These are phyloP conservation scores for Gracilaria caudata DNA, from an alignment of 23 red algal genomes.

Conservation along the genomic window DNA sequence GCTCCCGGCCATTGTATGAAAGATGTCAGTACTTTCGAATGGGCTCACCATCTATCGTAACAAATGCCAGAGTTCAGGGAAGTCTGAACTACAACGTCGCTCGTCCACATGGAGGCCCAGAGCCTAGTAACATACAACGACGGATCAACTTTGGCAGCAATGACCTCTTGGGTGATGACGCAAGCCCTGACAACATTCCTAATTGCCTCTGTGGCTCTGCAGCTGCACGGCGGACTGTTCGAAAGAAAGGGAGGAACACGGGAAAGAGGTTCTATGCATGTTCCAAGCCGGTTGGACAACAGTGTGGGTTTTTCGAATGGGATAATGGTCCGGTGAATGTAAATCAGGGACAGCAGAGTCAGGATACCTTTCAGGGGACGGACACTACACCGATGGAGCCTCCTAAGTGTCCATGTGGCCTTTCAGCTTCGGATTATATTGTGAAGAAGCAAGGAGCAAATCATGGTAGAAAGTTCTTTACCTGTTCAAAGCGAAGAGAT, in stretches of 20 bases:
- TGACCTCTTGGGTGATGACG: neutral
- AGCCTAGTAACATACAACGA: neutral
- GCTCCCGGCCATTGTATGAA: slow-evolving; percentile 20
- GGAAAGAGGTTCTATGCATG: slow-evolving; percentile 51
- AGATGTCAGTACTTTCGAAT: slow-evolving; percentile 26
- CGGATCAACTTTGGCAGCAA: neutral
- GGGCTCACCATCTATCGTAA: neutral
- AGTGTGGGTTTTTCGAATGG: slow-evolving; percentile 73
- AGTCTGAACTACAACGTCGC: neutral
- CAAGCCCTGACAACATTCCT: neutral
- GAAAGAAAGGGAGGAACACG: slow-evolving; percentile 45
- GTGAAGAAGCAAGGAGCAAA: slow-evolving; percentile 57
- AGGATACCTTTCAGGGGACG: neutral
- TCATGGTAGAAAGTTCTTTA: slow-evolving; percentile 46
- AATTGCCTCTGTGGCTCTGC: slow-evolving; percentile 36
- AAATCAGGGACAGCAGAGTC: neutral
- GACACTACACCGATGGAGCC: neutral
- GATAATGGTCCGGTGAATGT: neutral
- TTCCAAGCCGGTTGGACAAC: slow-evolving; percentile 6
- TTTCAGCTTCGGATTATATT: slow-evolving; percentile 24
- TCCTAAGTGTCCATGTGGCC: slow-evolving; percentile 20
- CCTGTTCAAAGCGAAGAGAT: neutral
- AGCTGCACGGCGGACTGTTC: slow-evolving; percentile 48
- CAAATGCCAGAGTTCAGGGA: neutral
- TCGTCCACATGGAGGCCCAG: neutral